Conservation (phyloP, 495 filamentous ascomycete genomes). For the Aspergillus saccharolyticus region DNA sequence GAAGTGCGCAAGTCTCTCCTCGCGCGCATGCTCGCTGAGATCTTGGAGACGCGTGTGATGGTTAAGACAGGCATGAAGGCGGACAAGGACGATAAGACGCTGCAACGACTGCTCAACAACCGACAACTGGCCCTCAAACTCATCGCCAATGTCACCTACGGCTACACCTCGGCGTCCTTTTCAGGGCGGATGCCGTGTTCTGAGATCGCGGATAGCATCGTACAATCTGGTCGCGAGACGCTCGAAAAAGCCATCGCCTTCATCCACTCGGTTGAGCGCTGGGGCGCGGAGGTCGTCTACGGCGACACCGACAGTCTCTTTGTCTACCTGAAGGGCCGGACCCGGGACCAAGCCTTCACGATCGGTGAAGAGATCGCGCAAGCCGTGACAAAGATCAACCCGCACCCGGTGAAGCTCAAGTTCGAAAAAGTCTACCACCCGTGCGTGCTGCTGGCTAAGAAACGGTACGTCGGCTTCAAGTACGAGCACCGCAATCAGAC, state of each 20-base stretch:
- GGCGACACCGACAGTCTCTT: conserved; percentile 98
- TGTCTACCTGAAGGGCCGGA: conserved; percentile 81
- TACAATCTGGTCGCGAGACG: conserved; percentile 90
- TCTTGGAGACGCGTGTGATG: conserved; percentile 96
- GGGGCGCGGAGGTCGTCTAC: conserved; percentile 96
- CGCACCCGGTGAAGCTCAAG: conserved; percentile 88
- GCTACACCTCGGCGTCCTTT: conserved; percentile 93
- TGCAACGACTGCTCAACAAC: conserved; percentile 89
- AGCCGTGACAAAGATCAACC: conserved; percentile 83
- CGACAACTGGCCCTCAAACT: conserved; percentile 93
- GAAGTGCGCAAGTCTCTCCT: conserved; percentile 83
- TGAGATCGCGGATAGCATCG: conserved; percentile 97
- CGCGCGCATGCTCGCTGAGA: conserved; percentile 94
- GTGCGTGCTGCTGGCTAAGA: conserved; percentile 90
- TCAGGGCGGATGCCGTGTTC: conserved; percentile 96
- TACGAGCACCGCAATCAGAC: conserved; percentile 76
- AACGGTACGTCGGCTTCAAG: conserved; percentile 97
- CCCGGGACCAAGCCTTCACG: conserved; percentile 79
- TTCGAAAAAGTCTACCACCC: conserved; percentile 98
- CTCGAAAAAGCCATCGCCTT: conserved; percentile 89
- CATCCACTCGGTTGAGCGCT: conserved; percentile 79
- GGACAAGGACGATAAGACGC: conserved; percentile 80
- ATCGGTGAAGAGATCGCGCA: conserved; percentile 93
- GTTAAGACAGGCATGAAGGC: conserved; percentile 96
- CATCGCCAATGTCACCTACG: conserved; percentile 96